A percentile compares a stretch with the other conserved stretches of the same genome.
These are phyloP conservation scores for Mortierella sp. DNA, from an alignment of 371 early-diverging fungal genomes.

Conservation along the genomic window DNA sequence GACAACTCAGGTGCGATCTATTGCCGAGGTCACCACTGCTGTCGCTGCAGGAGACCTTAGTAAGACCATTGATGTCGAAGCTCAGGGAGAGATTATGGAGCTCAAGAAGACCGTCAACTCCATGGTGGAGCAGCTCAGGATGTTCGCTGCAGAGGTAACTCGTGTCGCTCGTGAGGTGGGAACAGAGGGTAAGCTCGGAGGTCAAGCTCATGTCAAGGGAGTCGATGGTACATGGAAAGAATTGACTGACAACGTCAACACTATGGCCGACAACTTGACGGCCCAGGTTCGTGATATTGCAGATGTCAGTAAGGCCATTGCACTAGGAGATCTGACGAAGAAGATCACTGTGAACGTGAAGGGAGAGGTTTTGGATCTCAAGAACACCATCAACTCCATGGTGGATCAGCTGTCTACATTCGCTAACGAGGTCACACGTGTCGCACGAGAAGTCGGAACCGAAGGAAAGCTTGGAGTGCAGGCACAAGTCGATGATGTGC, in stretches of 20 bases:
- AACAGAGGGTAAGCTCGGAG: conserved; percentile 70
- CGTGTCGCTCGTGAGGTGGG: conserved; percentile 73
- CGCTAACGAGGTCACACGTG: conserved; percentile 60
- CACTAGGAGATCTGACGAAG: conserved; percentile 53
- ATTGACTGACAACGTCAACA: conserved; percentile 67
- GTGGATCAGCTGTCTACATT: conserved; percentile 17
- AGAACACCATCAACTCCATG: conserved; percentile 20
- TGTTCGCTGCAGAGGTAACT: conserved; percentile 63
- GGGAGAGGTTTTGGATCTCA: conserved; percentile 14
- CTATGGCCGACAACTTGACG: conserved; percentile 60
- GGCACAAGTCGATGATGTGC: conserved; percentile 59
- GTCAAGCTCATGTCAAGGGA: conserved; percentile 62
- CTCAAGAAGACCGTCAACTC: conserved; percentile 70
- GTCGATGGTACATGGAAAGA: conserved; percentile 78
- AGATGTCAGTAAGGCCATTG: conserved; percentile 28
- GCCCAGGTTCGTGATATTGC: conserved; percentile 50
- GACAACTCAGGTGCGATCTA: conserved; percentile 77
- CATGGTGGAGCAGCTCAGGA: conserved; percentile 70
- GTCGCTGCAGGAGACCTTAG: conserved; percentile 66
- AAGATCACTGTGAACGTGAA: conserved; percentile 56
- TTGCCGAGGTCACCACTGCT: conserved; percentile 71
- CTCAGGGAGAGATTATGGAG: conserved; percentile 42
- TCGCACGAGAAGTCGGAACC: conserved; percentile 60
- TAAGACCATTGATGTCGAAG: conserved; percentile 63
- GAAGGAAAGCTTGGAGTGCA: conserved; percentile 64